These are phyloP conservation scores for Brassica hybrid DNA, from an alignment of 441 rosid species.

Conservation along the genomic window DNA sequence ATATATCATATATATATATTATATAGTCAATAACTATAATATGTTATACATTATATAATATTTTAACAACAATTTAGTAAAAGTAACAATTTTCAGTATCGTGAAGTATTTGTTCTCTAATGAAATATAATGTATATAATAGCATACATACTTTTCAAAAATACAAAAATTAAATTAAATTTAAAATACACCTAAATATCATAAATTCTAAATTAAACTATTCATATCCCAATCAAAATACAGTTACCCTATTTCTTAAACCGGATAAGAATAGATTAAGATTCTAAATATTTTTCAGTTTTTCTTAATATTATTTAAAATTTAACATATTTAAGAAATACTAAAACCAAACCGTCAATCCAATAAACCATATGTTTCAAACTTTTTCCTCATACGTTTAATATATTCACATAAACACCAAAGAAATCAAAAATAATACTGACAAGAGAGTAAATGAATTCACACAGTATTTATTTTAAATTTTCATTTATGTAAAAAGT, in stretches of 20 bases:
- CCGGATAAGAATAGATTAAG: neutral
- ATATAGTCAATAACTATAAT: too few relatives aligned
- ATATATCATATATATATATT: too few relatives aligned
- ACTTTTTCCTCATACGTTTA: neutral
- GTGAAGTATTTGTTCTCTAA: neutral
- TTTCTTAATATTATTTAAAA: neutral
- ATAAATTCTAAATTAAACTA: too few relatives aligned
- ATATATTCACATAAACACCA: neutral
- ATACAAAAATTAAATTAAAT: too few relatives aligned
- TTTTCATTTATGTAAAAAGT: neutral
- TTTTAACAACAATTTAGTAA: too few relatives aligned
- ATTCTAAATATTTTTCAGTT: neutral
- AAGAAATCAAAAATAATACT: neutral
- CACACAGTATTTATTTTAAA: neutral
- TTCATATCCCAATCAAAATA: neutral
- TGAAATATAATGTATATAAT: neutral
- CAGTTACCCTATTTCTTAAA: neutral
- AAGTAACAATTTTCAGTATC: too few relatives aligned
- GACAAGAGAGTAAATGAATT: neutral
- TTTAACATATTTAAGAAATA: too few relatives aligned
- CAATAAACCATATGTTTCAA: too few relatives aligned
- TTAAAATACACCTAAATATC: neutral
- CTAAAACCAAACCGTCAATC: too few relatives aligned
- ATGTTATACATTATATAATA: too few relatives aligned
- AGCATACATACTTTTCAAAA: too few relatives aligned